Base-by-base conservation (phyloP, 345 rosid genomes). In the Iberis pinnata region DNA sequence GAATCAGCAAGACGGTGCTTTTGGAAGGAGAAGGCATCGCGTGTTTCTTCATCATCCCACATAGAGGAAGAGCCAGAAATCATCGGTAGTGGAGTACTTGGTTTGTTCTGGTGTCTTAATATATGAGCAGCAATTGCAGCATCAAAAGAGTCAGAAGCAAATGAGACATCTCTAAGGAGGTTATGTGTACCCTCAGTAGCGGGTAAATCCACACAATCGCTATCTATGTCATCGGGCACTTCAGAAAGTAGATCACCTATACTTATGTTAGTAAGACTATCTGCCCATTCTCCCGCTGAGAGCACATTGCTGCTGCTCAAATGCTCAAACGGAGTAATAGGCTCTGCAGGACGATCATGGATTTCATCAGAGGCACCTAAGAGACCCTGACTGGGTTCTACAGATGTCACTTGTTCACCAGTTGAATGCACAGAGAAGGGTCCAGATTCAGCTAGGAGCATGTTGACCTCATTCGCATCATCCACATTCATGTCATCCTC, bases 41-140 rank as follows among this genome's bases (percentile, higher is more conserved):
- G 82, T 41, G 99, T 93, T 64, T 93, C 97, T 68, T 93, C 99
- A 65, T 87, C 95, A 65, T 83, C 99, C 95, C 94, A 93, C 49
- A 88, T 76, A 15, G 97, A 83, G 20, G 87, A 59, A 36, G 80
- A 48, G 54, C 78, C 79, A 67, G 78, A 60, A 60, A 68, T 40
- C 48, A 73, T 41, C 3, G 65, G 44, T 17, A 81, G 69, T 45
- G 63, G 57, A 55, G 59, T 43, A 33, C 60, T 80, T 59, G 69
- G 64, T 73, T 75, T 85, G 69, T 76, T 76, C 67, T 88, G 94
- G 54, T 82, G 87, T 67, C 69, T 80, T 47, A 83, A 78, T 57
- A 93, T 67, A 75, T 93, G 97, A 56, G 95, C 99, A 68, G 99
- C 97, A 61, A 92, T 83, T 48, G 87, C 99, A 55, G 97, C 99